A percentile compares a stretch with the other conserved stretches of the same genome.
These are phyloP conservation scores for Adansonia digitata DNA, from an alignment of 345 rosid species.

Conservation along the genomic window DNA sequence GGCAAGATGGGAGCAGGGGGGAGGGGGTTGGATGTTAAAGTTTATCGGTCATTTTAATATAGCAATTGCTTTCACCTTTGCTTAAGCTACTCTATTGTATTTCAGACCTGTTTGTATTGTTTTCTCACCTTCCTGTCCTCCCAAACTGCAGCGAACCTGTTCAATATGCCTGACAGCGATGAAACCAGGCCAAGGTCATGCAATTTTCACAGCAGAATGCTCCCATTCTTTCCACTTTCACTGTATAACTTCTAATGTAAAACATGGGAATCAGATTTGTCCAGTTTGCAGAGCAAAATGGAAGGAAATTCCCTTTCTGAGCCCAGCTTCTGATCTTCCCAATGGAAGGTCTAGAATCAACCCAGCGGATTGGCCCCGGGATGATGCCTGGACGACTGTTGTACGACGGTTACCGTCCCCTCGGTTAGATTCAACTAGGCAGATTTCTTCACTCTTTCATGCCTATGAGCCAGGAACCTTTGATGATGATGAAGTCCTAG, in stretches of 20 bases:
- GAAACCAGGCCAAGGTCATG: conserved; percentile 81
- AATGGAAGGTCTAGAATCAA: conserved; percentile 39
- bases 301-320: conserved; percentile 82
- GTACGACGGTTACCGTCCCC: conserved; percentile 44
- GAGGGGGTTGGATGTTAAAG: neutral
- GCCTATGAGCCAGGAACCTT: conserved; percentile 61
- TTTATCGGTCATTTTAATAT: neutral
- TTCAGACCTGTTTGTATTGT: conserved; percentile 1
- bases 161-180: conserved; percentile 78
- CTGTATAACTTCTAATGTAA: conserved; percentile 89
- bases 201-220: conserved; percentile 98
- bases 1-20: neutral
- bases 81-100: neutral
- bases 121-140: conserved; percentile 19
- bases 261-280: conserved; percentile 87
- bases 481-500: conserved; percentile 76
- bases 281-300: conserved; percentile 42
- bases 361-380: conserved; percentile 47
- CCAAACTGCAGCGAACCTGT: conserved; percentile 70
- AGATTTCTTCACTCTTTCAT: conserved; percentile 42
- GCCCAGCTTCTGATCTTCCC: conserved; percentile 38
- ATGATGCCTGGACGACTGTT: conserved; percentile 58
- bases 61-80: neutral
- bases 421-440: conserved; percentile 42
- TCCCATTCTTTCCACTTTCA: conserved; percentile 96